Percentiles rank a stretch among this genome's conserved stretches.
Conservation (phyloP, 2,329 filamentous ascomycete genomes). For the Fusarium sp. region DNA sequence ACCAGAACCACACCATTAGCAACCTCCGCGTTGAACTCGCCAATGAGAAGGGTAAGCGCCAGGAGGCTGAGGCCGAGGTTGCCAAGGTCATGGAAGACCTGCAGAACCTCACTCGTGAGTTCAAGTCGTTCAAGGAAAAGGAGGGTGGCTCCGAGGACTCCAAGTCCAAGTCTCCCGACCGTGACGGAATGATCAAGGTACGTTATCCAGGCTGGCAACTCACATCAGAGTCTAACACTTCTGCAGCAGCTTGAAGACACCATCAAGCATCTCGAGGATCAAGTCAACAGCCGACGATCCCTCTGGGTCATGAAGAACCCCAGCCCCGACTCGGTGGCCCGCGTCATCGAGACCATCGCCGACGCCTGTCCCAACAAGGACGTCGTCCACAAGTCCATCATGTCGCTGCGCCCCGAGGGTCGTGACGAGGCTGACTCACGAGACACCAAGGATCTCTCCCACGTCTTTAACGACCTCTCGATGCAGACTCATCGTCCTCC, state of each 20-base stretch:
- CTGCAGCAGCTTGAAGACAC: conserved; percentile 48
- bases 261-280: conserved; percentile 51
- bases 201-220: not conserved
- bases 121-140: conserved; percentile 47
- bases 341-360: conserved; percentile 49
- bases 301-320: conserved; percentile 53
- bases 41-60: conserved; percentile 48
- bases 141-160: conserved; percentile 32
- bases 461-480: conserved; percentile 25
- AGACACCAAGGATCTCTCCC: conserved; percentile 29
- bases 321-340: conserved; percentile 46
- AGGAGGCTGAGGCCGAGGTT: conserved; percentile 44
- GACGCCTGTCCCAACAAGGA: conserved; percentile 46
- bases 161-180: conserved; percentile 27
- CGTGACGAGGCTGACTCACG: conserved; percentile 19
- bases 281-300: conserved; percentile 51
- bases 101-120: conserved; percentile 44
- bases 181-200: conserved; percentile 49
- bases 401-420: conserved; percentile 41
- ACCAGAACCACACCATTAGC: conserved; percentile 48
- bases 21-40: conserved; percentile 48
- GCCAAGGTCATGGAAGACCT: conserved; percentile 45
- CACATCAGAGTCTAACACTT: not conserved
- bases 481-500: conserved; percentile 35
- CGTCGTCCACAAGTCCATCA: conserved; percentile 42